phyloP scores from a whole-genome alignment of 2,329 filamentous ascomycete genomes.

The Fusarium sp. region DNA sequence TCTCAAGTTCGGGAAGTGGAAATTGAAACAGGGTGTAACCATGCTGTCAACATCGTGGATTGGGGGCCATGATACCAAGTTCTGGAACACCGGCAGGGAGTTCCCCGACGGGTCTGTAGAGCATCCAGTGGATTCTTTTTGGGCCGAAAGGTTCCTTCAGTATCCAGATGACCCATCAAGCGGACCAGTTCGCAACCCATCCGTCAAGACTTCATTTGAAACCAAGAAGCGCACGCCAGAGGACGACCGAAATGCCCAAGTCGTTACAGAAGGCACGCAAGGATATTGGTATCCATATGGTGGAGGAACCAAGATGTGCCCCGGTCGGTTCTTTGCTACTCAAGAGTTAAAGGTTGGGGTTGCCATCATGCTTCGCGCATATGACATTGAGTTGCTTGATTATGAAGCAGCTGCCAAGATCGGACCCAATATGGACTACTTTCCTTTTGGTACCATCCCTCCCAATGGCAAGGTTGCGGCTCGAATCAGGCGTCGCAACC shows the following conservation, averaged over 20 bases:
- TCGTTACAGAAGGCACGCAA: conserved; percentile 38
- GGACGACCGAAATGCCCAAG: conserved; percentile 14
- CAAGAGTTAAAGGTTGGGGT: conserved; percentile 48
- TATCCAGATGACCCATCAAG: conserved; percentile 34
- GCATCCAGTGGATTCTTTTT: conserved; percentile 35
- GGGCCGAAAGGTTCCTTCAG: conserved; percentile 42
- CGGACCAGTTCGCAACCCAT: conserved; percentile 22
- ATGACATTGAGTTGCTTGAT: conserved; percentile 47
- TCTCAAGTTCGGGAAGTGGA: conserved; percentile 40
- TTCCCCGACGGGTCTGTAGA: conserved; percentile 8
- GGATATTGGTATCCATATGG: conserved; percentile 53
- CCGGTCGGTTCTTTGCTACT: conserved; percentile 53
- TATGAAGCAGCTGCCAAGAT: conserved; percentile 15
- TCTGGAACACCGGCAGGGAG: conserved; percentile 36
- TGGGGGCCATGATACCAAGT: conserved; percentile 18
- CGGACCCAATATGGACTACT: conserved; percentile 37
- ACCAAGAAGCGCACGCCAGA: not conserved
- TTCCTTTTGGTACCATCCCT: conserved; percentile 41
- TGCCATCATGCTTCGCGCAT: conserved; percentile 47
- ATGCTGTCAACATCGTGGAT: conserved; percentile 34
- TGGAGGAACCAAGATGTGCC: conserved; percentile 50
- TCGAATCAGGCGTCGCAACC: conserved; percentile 23
- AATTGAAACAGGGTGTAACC: conserved; percentile 21
- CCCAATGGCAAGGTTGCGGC: conserved; percentile 30
- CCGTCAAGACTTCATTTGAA: not conserved